phyloP scores from a whole-genome alignment of 768 basidiomycete species.

The Calvatia gigantea region DNA sequence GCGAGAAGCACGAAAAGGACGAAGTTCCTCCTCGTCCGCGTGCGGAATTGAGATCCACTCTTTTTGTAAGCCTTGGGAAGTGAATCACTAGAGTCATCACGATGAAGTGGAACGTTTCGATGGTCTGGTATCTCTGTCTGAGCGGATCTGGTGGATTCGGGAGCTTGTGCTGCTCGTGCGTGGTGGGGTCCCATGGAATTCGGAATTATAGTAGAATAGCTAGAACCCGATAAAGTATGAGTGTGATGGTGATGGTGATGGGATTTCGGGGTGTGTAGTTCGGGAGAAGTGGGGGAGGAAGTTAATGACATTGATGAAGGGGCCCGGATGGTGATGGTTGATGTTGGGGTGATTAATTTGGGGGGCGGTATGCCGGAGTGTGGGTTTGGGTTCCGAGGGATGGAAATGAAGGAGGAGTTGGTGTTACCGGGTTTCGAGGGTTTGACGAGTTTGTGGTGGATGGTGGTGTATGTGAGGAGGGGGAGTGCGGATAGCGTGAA shows the following conservation, averaged over 20 bases:
- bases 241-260: neutral
- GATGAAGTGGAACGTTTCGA: too few species aligned
- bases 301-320: constrained; percentile 6
- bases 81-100: too few species aligned
- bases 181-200: too few species aligned
- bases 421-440: neutral
- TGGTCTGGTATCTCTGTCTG: too few species aligned
- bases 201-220: neutral
- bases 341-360: constrained; percentile 5
- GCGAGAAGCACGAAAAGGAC: neutral
- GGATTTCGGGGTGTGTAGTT: neutral
- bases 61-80: neutral
- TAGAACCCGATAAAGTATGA: neutral
- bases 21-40: neutral
- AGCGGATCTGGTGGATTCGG: neutral
- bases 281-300: constrained; percentile 4
- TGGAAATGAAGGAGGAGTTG: neutral
- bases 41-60: neutral
- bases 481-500: constrained; percentile 7
- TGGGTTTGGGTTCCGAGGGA: neutral
- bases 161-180: neutral
- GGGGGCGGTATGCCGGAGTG: neutral
- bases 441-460: neutral
- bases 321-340: constrained; percentile 2
- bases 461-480: neutral